Conservation (phyloP, 768 basidiomycete species). For the Mycena amicta region DNA sequence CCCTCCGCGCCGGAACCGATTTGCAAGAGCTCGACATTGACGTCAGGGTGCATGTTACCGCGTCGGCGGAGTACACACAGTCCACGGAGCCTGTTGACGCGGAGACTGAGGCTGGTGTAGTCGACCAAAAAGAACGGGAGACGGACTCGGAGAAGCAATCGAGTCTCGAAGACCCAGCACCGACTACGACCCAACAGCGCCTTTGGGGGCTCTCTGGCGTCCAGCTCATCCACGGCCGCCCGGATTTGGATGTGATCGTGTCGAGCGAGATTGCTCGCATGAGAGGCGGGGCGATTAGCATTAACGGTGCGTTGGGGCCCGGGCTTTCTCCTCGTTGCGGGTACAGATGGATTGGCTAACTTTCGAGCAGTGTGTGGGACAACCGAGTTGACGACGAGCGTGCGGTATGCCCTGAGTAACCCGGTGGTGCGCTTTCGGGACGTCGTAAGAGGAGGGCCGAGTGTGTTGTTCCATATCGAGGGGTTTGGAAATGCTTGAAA, state of each 20-base stretch:
- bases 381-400: conserved; percentile 37
- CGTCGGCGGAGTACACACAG: conserved; percentile 23
- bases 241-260: conserved; percentile 42
- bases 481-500: conserved; percentile 40
- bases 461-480: conserved; percentile 48
- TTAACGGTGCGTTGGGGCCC: conserved; percentile 48
- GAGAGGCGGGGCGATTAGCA: conserved; percentile 41
- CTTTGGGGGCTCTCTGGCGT: conserved; percentile 30
- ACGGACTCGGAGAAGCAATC: conserved; percentile 8
- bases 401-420: conserved; percentile 37
- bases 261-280: conserved; percentile 37
- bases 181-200: background rate
- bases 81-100: conserved; percentile 11
- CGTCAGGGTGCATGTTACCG: conserved; percentile 46
- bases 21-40: conserved; percentile 36
- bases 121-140: conserved; percentile 19
- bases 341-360: background rate
- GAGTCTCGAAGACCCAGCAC: conserved; percentile 1
- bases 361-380: conserved; percentile 51
- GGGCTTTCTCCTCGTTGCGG: background rate
- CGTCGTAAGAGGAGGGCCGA: conserved; percentile 47
- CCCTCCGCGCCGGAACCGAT: conserved; percentile 9
- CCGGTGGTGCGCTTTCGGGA: conserved; percentile 38
- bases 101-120: conserved; percentile 26
- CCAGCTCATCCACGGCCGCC: conserved; percentile 39